Base-by-base conservation (phyloP, 208 protist species). In the Crithidia sp. region DNA sequence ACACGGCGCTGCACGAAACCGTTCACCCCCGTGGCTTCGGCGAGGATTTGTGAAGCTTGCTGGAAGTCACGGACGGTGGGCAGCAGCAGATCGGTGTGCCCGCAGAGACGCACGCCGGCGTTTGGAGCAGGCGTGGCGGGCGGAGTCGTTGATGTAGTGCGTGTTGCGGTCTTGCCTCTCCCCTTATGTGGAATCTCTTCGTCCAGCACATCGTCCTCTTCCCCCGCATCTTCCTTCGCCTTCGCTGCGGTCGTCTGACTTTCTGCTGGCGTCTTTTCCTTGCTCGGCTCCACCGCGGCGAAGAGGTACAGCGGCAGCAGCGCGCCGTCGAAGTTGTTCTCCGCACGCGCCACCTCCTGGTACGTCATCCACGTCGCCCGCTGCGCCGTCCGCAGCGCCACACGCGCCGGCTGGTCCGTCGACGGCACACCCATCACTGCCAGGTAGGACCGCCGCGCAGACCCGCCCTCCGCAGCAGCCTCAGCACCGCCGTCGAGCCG, bases 361-460 rank as follows among this genome's bases (percentile, higher is more conserved):
- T 77, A 71, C 12, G 10, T 41, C 28, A 71, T 12, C 72, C 72
- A 77, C 47, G 63, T 77, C 17, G 6, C 12, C 14, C 72, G 72
- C 50, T 77, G 72, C 7, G 57, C 65, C 8, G 14, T 44, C 0
- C 72, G 72, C 65, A 77, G 43, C 40, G 39, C 28, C 13, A 28
- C 65, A 13, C 53, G 72, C 17, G 7, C 17, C 14, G 53, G 7
- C 17, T 61, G 19, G 44, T 77, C 72, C 3, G 58, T 55, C 9
- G 72, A 71, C 12, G 57, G 72, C 19, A 77, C 62, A 57, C 72
- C 72, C 63, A 77, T 64, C 54, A 77, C 72, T 0, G 72, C 62
- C 19, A 57, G 3, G 37, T 57, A 67, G 36, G 4, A n/a, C 12
- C 14, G 14, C 6, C 50, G 50, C 16, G 16, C 14, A 55, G 14